Evolutionary conservation across 139 green algal species (phyloP).

Genomic region (Limnomonas spitsbergensis): DNA sequence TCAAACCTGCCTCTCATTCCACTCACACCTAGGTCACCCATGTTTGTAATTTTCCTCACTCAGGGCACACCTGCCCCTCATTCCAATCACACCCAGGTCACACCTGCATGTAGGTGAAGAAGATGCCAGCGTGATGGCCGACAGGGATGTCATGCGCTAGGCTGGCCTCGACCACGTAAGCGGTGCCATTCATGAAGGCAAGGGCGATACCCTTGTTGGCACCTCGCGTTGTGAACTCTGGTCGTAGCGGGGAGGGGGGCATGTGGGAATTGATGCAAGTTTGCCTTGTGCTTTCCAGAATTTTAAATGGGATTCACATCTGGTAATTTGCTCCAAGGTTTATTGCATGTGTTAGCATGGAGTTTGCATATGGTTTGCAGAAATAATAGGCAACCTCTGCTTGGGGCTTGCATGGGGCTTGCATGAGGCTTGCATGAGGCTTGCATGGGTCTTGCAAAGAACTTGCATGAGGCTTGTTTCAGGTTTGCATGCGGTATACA

Average conservation of each 20-base stretch:
- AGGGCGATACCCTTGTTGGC: slow-evolving; percentile 30
- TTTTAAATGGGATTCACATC: background rate
- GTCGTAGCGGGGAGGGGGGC: background rate
- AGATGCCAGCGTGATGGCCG: slow-evolving; percentile 38
- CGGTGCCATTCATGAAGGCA: slow-evolving; percentile 26
- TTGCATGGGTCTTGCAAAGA: too few relatives aligned
- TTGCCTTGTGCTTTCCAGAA: background rate
- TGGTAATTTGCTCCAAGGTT: background rate
- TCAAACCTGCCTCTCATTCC: too few relatives aligned
- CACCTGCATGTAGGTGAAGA: slow-evolving; percentile 42
- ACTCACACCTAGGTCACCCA: too few relatives aligned
- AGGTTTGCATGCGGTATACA: too few relatives aligned
- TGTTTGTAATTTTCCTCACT: too few relatives aligned
- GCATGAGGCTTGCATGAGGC: too few relatives aligned
- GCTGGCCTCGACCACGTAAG: slow-evolving; percentile 28
- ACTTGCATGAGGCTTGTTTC: too few relatives aligned
- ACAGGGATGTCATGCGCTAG: background rate
- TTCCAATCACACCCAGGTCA: background rate
- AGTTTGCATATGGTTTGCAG: too few relatives aligned
- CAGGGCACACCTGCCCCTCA: too few relatives aligned
- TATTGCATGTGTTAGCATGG: too few relatives aligned
- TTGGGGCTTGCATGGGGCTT: too few relatives aligned
- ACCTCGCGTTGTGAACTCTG: background rate
- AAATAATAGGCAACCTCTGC: too few relatives aligned
- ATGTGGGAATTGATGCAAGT: background rate